Percentiles rank a stretch among this genome's conserved stretches.
These are phyloP conservation scores for Malassezia nana DNA, from an alignment of 1,284 basidiomycete species.

Conservation along the genomic window DNA sequence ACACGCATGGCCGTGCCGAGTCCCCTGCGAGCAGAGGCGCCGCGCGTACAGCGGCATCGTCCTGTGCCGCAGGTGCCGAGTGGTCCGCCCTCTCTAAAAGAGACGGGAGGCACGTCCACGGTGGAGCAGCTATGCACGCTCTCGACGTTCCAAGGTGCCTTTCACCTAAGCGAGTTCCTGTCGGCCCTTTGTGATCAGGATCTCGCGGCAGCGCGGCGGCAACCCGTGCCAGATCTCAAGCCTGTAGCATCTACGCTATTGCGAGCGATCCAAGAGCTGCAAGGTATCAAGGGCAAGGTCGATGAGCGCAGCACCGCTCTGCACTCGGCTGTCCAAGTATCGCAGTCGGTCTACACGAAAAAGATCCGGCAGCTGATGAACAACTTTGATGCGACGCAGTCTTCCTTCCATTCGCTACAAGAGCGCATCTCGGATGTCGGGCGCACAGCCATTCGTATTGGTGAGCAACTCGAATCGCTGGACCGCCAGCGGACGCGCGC, in stretches of 20 bases:
- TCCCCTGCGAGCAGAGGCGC: conserved; percentile 9
- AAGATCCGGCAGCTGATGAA: conserved; percentile 82
- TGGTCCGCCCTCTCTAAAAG: neutral
- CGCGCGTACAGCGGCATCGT: conserved; percentile 16
- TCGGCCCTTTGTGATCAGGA: conserved; percentile 72
- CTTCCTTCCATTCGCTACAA: conserved; percentile 38
- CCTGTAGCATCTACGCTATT: conserved; percentile 90
- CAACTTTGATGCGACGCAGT: conserved; percentile 61
- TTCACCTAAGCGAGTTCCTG: conserved; percentile 82
- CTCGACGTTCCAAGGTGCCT: conserved; percentile 64
- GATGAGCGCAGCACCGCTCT: conserved; percentile 77
- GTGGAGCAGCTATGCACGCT: conserved; percentile 60
- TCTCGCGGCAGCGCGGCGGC: conserved; percentile 68
- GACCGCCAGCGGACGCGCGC: conserved; percentile 85
- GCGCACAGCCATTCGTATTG: conserved; percentile 84
- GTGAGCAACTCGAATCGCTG: conserved; percentile 82
- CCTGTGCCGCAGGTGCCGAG: conserved; percentile 6
- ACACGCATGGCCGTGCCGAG: neutral
- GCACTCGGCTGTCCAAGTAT: conserved; percentile 77
- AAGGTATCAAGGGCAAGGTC: conserved; percentile 73
- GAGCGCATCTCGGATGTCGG: conserved; percentile 76
- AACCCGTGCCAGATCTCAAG: conserved; percentile 78
- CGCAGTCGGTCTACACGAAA: conserved; percentile 86
- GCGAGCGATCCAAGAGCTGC: conserved; percentile 72
- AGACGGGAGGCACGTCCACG: conserved; percentile 52